Evolutionary conservation across 257 asterid species (phyloP), one percentile per base, ranked within the genome.

Genomic region (Dorcoceras hygrometricum): DNA sequence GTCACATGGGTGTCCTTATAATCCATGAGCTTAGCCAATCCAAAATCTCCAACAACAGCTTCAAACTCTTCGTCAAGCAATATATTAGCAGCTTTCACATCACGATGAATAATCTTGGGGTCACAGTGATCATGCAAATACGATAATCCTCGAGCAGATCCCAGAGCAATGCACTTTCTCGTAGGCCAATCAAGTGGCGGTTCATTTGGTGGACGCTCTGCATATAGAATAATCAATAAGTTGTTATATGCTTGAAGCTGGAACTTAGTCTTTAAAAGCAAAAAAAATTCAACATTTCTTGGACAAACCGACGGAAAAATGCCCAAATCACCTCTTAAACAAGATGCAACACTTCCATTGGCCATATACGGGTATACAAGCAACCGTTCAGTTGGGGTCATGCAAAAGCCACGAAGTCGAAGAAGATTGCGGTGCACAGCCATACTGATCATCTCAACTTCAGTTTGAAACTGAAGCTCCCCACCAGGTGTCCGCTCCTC

Each of bases 351-450:
- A 50, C 89, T 83, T 57, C 89, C 89, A 48, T 83, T 83, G 34
- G 84, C 86, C 89, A 83, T 83, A 28, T 78, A 83, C 5, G 89
- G 89, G 72, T 83, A 83, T 58, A 83, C 83, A 6, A 83, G 89
- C 66, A 83, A 62, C 29, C 89, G 73, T 34, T 83, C 89, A 0
- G 86, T 83, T 18, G 86, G 86, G 36, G 89, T 83, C 86, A 81
- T 81, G 26, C 89, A 83, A 57, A 81, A 83, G 20, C 89, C 89
- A 8, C 83, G 84, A 50, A 83, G 63, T 25, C 89, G 56, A 24
- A 83, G 86, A 70, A 83, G 86, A 74, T 81, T 83, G 25, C 89
- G 82, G 78, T 83, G 89, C 69, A 83, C 89, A 0, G 89, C 89
- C 84, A 81, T 78, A 65, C 89, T 80, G 23, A 80, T 81, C 86